Evolutionary conservation across 768 basidiomycete species (phyloP).

Genomic region (Mycena vitilis): DNA sequence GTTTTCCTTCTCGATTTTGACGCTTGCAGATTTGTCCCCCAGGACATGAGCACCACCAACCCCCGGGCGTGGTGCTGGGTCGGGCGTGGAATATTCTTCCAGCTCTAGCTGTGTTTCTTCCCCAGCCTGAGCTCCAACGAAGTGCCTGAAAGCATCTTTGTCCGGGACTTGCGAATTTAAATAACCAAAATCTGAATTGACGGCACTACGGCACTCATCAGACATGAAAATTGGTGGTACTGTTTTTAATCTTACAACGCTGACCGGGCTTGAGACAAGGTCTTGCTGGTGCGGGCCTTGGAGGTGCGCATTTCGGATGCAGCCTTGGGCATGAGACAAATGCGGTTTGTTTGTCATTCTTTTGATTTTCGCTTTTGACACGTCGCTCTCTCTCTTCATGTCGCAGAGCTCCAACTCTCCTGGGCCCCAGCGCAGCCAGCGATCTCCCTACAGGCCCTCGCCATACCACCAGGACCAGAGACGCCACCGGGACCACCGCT

Average conservation of each 20-base stretch:
- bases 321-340: not conserved
- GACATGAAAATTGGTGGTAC: too few species aligned
- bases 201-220: not conserved
- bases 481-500: too few species aligned
- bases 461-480: not conserved
- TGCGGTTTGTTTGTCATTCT: not conserved
- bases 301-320: not conserved
- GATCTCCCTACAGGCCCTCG: not conserved
- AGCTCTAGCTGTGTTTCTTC: constrained; percentile 4
- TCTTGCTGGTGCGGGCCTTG: not conserved
- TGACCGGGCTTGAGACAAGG: not conserved
- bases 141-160: not conserved
- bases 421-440: not conserved
- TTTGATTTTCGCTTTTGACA: not conserved
- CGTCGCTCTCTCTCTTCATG: not conserved
- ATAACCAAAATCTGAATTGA: not conserved
- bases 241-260: not conserved
- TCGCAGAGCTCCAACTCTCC: not conserved
- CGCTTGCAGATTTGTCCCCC: not conserved
- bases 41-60: too few species aligned
- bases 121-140: not conserved
- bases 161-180: constrained; percentile 10
- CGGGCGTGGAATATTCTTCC: not conserved
- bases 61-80: too few species aligned
- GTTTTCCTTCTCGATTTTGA: constrained; percentile 16